A percentile compares a stretch with the other conserved stretches of the same genome.
phyloP scores from a whole-genome alignment of 345 rosid genomes.

The Heritiera littoralis region DNA sequence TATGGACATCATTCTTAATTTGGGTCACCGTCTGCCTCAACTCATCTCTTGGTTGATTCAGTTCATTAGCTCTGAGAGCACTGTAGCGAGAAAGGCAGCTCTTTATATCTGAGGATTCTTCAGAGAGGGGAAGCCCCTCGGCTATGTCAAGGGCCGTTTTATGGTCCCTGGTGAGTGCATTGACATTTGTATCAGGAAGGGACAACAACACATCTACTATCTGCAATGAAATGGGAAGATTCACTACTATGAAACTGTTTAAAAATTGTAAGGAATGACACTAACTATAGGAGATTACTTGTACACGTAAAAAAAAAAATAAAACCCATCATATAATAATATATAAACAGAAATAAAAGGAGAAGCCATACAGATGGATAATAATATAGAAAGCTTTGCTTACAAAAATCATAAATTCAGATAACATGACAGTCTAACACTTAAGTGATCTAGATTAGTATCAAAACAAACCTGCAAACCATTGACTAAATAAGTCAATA shows the following conservation, averaged over 20 bases:
- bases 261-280: background rate
- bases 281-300: background rate
- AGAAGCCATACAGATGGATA: background rate
- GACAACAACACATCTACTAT: constrained; percentile 71
- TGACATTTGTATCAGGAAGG: constrained; percentile 84
- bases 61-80: constrained; percentile 88
- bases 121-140: constrained; percentile 81
- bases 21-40: constrained; percentile 84
- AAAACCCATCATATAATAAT: background rate
- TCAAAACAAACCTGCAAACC: background rate
- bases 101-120: constrained; percentile 76
- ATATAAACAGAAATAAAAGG: background rate
- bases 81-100: constrained; percentile 67
- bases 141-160: constrained; percentile 97
- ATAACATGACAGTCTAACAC: background rate
- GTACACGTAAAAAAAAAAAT: background rate
- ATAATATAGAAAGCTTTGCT: background rate
- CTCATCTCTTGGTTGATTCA: constrained; percentile 96
- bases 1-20: constrained; percentile 95
- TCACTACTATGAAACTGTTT: background rate
- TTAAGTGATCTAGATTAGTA: background rate
- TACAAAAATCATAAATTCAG: background rate
- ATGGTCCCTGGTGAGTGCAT: constrained; percentile 83
- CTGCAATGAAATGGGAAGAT: constrained; percentile 51
- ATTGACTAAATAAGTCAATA: background rate